Evolutionary conservation across 2,329 filamentous ascomycete genomes (phyloP), one percentile per base, ranked within the genome.

Genomic region (Pseudopithomyces chartarum): DNA sequence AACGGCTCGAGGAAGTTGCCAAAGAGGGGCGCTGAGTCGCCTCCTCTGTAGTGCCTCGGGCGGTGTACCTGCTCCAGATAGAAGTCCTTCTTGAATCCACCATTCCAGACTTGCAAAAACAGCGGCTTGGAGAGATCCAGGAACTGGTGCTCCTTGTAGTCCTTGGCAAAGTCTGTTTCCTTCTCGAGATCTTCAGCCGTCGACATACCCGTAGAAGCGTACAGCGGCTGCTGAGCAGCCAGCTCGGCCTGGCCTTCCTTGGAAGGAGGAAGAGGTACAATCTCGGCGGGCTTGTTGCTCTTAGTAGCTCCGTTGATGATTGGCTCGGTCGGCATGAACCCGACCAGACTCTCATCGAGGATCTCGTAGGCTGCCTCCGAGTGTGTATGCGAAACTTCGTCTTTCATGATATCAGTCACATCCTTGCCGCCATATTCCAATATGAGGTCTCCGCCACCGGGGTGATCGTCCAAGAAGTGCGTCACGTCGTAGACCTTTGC

Each of bases 1-100:
- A 99, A 80, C n/a, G 95, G 95, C 79, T 99, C 95, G n/a, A 99
- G 82, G 75, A 99, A 96, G 79, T 99, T 98, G 58, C 95, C 95
- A 77, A 99, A 99, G 22, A 99, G 79, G 19, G 95, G 95, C 36
- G 95, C 95, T 6, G 92, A 97, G 60, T 87, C 87, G 56, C 95
- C 95, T 63, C 94, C 94, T 74, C 88, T 96, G 83, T 98, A 99
- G 76, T 99, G 94, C 57, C 95, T 88, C 17, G 95, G 95, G 43
- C 95, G 89, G 75, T 99, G 95, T 51, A 99, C 91, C 76, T 99
- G 95, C 66, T 97, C 89, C 22, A 99, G 84, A 73, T 99, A 99
- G 73, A 99, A 99, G n/a, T 91, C 87, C 76, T 97, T 99, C 74
- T 81, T 87, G 79, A 98, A 99, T 29, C 90, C 90, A 45, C 93